Percentiles rank a stretch among this genome's conserved stretches.
phyloP scores from a whole-genome alignment of 1,139 yeast genomes.

The Kurtzmaniella quercitrusa region DNA sequence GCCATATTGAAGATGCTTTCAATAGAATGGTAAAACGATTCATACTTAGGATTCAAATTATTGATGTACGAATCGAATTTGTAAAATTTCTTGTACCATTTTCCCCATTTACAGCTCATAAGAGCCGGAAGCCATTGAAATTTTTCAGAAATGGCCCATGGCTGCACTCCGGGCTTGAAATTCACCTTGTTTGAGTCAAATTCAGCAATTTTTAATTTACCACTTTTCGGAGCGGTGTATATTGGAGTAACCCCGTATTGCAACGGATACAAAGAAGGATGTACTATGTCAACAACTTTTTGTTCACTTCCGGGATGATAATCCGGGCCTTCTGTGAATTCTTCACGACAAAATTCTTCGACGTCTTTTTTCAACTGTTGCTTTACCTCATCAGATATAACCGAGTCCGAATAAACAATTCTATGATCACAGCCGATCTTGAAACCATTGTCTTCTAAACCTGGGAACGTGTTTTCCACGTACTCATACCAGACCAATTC shows the following conservation, averaged over 20 bases:
- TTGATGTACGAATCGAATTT: constrained; percentile 31
- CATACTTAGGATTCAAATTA: constrained; percentile 32
- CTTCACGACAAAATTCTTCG: constrained; percentile 6
- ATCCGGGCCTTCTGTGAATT: constrained; percentile 15
- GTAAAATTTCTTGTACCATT: constrained; percentile 8
- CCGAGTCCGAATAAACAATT: constrained; percentile 11
- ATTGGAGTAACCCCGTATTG: constrained; percentile 24
- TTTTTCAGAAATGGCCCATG: constrained; percentile 18
- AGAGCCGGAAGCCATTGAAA: constrained; percentile 34
- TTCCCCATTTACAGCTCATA: constrained; percentile 11
- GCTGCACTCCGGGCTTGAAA: constrained; percentile 16
- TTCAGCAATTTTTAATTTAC: constrained; percentile 2
- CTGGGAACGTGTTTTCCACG: constrained; percentile 11
- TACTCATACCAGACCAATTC: constrained; percentile 29
- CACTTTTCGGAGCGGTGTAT: neutral
- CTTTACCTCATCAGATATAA: constrained; percentile 2
- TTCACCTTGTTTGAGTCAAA: constrained; percentile 3
- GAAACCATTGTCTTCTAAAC: constrained; percentile 10
- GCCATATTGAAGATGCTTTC: constrained; percentile 24
- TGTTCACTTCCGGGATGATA: constrained; percentile 28
- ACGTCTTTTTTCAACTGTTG: neutral
- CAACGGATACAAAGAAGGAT: constrained; percentile 32
- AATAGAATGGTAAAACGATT: constrained; percentile 24
- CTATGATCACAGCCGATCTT: constrained; percentile 10
- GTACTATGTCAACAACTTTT: constrained; percentile 30